Evolutionary conservation across 2,329 filamentous ascomycete species (phyloP).

Genomic region (Fusarium devonianum): DNA sequence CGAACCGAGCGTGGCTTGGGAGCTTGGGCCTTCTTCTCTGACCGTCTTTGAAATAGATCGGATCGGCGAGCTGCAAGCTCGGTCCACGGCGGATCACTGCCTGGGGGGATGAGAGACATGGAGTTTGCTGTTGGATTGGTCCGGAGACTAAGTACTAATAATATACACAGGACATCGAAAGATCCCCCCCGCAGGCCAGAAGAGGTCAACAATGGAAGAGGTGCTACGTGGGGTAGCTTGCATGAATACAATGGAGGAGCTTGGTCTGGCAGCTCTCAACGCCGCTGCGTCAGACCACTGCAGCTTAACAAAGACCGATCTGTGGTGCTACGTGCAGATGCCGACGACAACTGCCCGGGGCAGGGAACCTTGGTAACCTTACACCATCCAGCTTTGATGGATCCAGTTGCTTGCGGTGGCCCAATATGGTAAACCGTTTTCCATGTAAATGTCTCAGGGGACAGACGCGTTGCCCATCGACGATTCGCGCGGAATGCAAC

Average conservation of each 20-base stretch:
- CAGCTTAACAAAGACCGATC: slow-evolving; percentile 13
- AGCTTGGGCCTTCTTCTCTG: slow-evolving; percentile 28
- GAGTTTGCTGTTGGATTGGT: background rate
- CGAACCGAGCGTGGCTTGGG: slow-evolving; percentile 21
- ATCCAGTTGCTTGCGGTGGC: background rate
- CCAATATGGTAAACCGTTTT: background rate
- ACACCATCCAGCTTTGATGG: background rate
- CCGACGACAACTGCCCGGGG: too few species aligned
- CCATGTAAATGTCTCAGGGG: background rate
- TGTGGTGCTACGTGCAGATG: slow-evolving; percentile 8
- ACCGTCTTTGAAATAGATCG: background rate
- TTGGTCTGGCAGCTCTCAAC: slow-evolving; percentile 8
- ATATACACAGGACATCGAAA: background rate
- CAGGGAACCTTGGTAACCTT: too few species aligned
- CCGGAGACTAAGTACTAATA: too few species aligned
- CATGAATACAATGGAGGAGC: slow-evolving; percentile 11
- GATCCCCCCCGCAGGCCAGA: background rate
- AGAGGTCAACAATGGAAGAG: slow-evolving; percentile 5
- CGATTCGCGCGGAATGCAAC: slow-evolving; percentile 4
- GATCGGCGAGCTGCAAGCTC: background rate
- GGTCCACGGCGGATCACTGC: too few species aligned
- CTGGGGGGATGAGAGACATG: slow-evolving; percentile 4
- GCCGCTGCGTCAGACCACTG: slow-evolving; percentile 9
- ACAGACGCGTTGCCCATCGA: background rate
- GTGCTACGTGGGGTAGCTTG: slow-evolving; percentile 7